Base-by-base conservation (phyloP, 768 basidiomycete species). In the Lentinula lateritia region DNA sequence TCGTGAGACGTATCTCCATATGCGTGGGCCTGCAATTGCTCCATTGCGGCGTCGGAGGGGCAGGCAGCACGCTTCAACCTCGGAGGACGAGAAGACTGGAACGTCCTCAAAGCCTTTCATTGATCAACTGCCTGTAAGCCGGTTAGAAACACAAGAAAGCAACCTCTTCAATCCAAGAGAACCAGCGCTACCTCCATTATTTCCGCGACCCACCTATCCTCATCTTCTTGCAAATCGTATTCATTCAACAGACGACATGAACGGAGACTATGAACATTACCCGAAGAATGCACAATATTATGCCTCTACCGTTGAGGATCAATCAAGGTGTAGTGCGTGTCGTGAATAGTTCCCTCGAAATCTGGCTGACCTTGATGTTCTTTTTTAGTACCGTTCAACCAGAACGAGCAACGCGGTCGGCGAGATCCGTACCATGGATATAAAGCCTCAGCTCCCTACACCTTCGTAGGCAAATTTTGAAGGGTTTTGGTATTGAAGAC, bases 21-120 rank as follows among this genome's bases (percentile, higher is more conserved):
- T 76, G 46, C 50, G 63, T 28, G 76, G 76, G 4, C 73, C 75
- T n/a, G 70, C 78, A 18, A 68, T 71, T 16, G 65, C 70, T n/a
- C 72, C 74, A 15, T 65, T 71, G 18, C 76, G 76, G 34, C 71
- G 68, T 50, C 65, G 74, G 62, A 73, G 72, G 57, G 58, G 64
- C 34, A 74, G 70, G 67, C 61, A 63, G 35, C 71, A 72, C 56
- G 66, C 53, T 15, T 63, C 58, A 28, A 58, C 57, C 54, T 61
- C 66, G 42, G 64, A 67, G 23, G 48, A 62, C 48, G 63, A 65
- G 32, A n/a, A 41, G 58, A 18, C 46, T 43, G 39, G 48, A 38
- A 41, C 34, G 32, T 42, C 46, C 8, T 63, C 66, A 32, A 45
- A 32, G 23, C 6, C 55, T 41, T 56, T 41, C 6, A 13, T 15